These are phyloP conservation scores for Haplosporangium gracile DNA, from an alignment of 192 early-diverging fungal species.

Conservation along the genomic window DNA sequence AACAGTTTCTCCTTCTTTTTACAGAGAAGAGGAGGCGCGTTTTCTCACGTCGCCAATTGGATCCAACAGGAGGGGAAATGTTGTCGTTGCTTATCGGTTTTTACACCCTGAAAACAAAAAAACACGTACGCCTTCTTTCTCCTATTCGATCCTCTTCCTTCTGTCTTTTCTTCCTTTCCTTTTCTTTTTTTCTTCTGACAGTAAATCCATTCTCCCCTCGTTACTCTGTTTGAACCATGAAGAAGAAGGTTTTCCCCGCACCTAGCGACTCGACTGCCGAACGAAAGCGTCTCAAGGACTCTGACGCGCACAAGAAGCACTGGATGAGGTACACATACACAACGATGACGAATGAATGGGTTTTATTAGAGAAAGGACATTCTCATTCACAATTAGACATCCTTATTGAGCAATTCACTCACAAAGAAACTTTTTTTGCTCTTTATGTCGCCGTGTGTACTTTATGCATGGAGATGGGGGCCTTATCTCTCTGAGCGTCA, in stretches of 20 bases:
- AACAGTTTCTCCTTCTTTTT: neutral
- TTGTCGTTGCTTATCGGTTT: neutral
- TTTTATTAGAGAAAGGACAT: neutral
- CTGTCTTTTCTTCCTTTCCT: neutral
- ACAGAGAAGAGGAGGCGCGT: neutral
- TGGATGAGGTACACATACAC: slow-evolving; percentile 39
- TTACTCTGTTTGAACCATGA: neutral
- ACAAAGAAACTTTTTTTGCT: neutral
- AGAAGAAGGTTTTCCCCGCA: neutral
- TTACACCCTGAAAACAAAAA: too few relatives aligned
- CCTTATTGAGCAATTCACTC: neutral
- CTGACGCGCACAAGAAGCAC: slow-evolving; percentile 38
- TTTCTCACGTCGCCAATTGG: neutral
- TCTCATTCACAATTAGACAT: neutral
- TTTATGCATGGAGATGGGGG: slow-evolving; percentile 34
- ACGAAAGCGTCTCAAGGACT: slow-evolving; percentile 19
- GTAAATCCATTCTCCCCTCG: neutral
- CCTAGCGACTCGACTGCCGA: slow-evolving; percentile 26
- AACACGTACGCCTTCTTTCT: too few relatives aligned
- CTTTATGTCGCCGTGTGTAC: neutral
- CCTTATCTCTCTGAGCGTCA: slow-evolving; percentile 55
- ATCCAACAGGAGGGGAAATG: neutral
- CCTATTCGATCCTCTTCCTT: neutral
- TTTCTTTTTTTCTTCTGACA: neutral
- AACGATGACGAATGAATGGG: neutral